Evolutionary conservation across 805 yeast genomes (phyloP), one percentile per base, ranked within the genome.

Genomic region (Candida tallmaniae): DNA sequence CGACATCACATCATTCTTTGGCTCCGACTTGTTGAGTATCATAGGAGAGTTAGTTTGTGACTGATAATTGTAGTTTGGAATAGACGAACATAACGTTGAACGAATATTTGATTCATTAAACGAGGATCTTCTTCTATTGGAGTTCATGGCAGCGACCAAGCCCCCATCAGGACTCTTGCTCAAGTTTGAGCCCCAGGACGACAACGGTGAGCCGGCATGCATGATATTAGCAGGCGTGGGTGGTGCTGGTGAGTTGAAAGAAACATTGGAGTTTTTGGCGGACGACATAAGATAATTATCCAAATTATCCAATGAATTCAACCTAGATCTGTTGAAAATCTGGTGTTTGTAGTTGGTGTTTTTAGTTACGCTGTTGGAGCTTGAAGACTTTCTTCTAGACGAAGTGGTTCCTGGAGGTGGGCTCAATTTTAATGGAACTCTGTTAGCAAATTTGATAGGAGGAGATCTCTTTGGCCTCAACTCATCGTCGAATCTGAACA

Each of bases 361-460:
- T 19, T 42, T 34, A 15, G 35, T 39, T 8, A 22, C 32, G 12
- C 29, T 38, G 29, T 24, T 46, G 26, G 43, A 36, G 4, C 65
- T 48, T 22, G 60, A 49, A n/a, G 60, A 54, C 12, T 57, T 52
- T 38, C 50, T 50, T 29, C 68, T 49, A 35, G 46, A 37, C 6
- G 46, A 45, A 6, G 31, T 9, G 7, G 17, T 5, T 27, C 32
- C 12, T 2, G 70, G 68, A 4, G 71, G 70, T 6, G 68, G 64
- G 36, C 61, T 56, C 24, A 58, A 39, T 36, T 60, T 65, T 33
- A 53, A 41, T 22, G 65, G 73, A 27, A 55, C 73, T 32, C 60
- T 60, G 47, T 53, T 66, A 44, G 70, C 76, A 47, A 62, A 70
- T 47, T 50, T 54, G 31, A 62, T 47, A 2, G 68, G 68, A 6